phyloP scores from a whole-genome alignment of 164 flowering plant genomes.

The Magnolia officinalis region DNA sequence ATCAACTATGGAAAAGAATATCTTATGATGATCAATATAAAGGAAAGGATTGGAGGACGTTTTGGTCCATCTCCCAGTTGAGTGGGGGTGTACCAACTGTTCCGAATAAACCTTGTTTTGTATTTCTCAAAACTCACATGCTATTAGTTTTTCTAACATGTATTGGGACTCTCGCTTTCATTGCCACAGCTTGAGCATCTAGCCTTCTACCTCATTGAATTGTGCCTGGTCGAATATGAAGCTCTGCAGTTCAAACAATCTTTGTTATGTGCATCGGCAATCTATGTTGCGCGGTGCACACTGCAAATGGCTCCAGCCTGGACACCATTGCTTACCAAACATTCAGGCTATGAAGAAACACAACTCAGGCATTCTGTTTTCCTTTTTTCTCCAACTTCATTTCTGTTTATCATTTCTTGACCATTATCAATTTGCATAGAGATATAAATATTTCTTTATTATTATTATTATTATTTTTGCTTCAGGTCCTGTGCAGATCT shows the following conservation, averaged over 20 bases:
- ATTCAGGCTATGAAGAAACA: slow-evolving; percentile 56
- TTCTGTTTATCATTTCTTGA: neutral
- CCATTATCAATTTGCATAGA: neutral
- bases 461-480: slow-evolving; percentile 25
- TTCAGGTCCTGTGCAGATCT: slow-evolving; percentile 65
- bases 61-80: too few species aligned
- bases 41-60: too few species aligned
- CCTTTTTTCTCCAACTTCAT: too few species aligned
- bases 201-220: slow-evolving; percentile 76
- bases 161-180: neutral
- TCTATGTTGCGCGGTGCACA: slow-evolving; percentile 74
- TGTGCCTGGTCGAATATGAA: slow-evolving; percentile 72
- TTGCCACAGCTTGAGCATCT: slow-evolving; percentile 61
- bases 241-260: slow-evolving; percentile 75
- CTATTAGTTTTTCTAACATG: too few species aligned
- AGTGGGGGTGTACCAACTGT: too few species aligned
- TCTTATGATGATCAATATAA: too few species aligned
- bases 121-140: too few species aligned
- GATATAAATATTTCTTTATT: neutral
- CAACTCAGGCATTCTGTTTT: slow-evolving; percentile 47
- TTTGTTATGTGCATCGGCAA: slow-evolving; percentile 77
- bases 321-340: slow-evolving; percentile 66
- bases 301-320: slow-evolving; percentile 55
- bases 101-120: too few species aligned
- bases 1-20: too few species aligned